Evolutionary conservation across 805 yeast species (phyloP), one percentile per base, ranked within the genome.

Genomic region (Barnettozyma populi): DNA sequence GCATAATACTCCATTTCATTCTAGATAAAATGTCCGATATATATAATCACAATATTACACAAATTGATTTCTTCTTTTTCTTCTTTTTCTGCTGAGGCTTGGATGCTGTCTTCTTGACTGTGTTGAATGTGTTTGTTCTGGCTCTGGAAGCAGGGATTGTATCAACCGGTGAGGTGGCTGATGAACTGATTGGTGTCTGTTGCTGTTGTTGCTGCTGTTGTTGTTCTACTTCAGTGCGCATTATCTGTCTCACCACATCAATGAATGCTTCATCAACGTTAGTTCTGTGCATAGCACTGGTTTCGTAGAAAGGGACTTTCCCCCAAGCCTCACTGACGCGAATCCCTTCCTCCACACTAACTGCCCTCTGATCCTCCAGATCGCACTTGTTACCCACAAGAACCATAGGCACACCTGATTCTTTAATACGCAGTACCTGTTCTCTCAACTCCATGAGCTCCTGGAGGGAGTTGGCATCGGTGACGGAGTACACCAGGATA

Each of bases 311-410:
- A 21, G 96, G 96, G 2, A 87, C 94, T 27, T 66, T 53, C 16
- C 92, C 95, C 95, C 97, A 87, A 49, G 79, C 78, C 52, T 85
- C 85, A 25, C 95, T 86, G 5, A 89, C 85, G 48, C 78, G 79
- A 44, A 86, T 82, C 38, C 96, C 98, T 55, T 86, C 89, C 50
- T 84, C 90, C 5, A 88, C 85, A 48, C 82, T 71, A 18, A 90
- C 74, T n/a, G 76, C 84, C 51, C 97, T 74, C 55, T 84, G 90
- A 20, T 78, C 78, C 8, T 76, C 79, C 52, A 88, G 72, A 68
- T 92, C 98, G 57, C 95, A 86, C 66, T 92, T 92, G 67, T 89
- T 90, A 46, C 96, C 98, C 36, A 90, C 83, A 36, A 92, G 71
- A 10, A 90, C 95, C 85, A 90, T 84, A 29, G 97, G 97, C 27